Percentiles rank a stretch among this genome's conserved stretches.
phyloP scores from a whole-genome alignment of 768 basidiomycete genomes.

The Symmetrospora coprosmae region DNA sequence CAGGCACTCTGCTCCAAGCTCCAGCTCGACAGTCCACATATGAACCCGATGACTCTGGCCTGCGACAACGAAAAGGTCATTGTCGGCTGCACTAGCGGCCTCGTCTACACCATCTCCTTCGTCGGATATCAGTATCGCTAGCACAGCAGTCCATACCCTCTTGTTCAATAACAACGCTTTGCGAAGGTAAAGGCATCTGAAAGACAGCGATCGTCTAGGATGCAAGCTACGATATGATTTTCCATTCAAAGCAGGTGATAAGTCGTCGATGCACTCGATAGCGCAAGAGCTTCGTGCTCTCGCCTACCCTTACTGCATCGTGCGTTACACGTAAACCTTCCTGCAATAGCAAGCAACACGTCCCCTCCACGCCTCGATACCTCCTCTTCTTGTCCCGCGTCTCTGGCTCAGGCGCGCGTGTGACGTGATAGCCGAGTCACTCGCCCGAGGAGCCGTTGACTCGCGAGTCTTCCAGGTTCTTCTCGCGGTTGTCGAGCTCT shows the following conservation, averaged over 20 bases:
- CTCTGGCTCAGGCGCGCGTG: neutral
- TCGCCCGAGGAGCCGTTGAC: neutral
- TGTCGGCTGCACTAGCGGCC: neutral
- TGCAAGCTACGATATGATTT: neutral
- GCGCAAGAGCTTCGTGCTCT: constrained; percentile 1
- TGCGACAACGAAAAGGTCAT: neutral
- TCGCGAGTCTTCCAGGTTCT: neutral
- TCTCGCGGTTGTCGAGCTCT: neutral
- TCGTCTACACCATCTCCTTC: neutral
- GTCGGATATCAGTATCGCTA: neutral
- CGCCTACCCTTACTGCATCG: neutral
- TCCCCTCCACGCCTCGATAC: neutral
- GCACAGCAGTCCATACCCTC: neutral
- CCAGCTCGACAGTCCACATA: neutral
- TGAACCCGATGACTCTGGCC: neutral
- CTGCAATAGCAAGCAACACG: constrained; percentile 5
- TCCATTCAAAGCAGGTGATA: neutral
- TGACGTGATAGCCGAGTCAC: neutral
- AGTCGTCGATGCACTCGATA: neutral
- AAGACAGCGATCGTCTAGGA: neutral
- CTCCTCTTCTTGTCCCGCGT: neutral
- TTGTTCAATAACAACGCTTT: neutral
- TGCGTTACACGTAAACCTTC: too few relatives aligned
- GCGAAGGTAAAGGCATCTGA: neutral
- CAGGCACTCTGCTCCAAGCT: neutral